phyloP scores from a whole-genome alignment of 2,329 filamentous ascomycete genomes.

The Drechslerella stenobrocha region DNA sequence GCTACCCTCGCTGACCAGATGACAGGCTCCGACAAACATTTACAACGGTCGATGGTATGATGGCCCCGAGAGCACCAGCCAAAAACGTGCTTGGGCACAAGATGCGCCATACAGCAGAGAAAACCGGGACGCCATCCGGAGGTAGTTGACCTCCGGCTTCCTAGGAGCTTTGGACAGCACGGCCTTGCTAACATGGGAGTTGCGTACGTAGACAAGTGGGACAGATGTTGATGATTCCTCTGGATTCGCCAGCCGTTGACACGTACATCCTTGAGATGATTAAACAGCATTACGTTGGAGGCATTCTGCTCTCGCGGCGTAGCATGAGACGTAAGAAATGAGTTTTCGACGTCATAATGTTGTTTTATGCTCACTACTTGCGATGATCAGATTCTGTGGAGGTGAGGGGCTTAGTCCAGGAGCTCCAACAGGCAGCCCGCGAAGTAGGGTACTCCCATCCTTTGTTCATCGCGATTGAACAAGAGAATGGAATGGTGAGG shows the following conservation, averaged over 20 bases:
- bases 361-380: not conserved
- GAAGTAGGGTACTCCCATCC: conserved; percentile 87
- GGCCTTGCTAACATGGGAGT: not conserved
- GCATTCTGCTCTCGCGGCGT: conserved; percentile 80
- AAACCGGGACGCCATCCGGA: conserved; percentile 43
- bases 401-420: conserved; percentile 81
- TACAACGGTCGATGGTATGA: conserved; percentile 45
- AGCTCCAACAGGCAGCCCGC: conserved; percentile 88
- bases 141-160: conserved; percentile 18
- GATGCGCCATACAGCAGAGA: conserved; percentile 44
- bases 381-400: conserved; percentile 77
- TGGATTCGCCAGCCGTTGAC: conserved; percentile 41
- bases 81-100: conserved; percentile 46
- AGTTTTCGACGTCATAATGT: not conserved
- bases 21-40: conserved; percentile 17
- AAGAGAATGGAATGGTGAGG: conserved; percentile 75
- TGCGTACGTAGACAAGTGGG: conserved; percentile 64
- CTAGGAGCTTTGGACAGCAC: not conserved
- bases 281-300: conserved; percentile 82
- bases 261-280: conserved; percentile 61
- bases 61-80: conserved; percentile 36
- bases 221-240: conserved; percentile 72
- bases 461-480: conserved; percentile 85
- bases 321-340: conserved; percentile 72
- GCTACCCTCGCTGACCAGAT: conserved; percentile 8